Base-by-base conservation (phyloP, 2,329 filamentous ascomycete genomes). In the Penicillium vulpinum region DNA sequence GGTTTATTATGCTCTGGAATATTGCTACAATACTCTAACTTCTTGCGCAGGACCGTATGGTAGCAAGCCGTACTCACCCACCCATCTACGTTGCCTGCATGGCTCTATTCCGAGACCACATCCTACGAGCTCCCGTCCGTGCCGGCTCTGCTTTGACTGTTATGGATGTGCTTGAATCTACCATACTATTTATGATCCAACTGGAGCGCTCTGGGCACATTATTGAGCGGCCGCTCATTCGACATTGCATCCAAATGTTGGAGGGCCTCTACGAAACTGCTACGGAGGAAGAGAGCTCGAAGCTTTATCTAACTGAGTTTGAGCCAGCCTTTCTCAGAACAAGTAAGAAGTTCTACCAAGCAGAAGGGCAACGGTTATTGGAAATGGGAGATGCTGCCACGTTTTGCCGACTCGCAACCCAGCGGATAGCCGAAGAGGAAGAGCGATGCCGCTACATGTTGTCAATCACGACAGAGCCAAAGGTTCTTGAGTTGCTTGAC, bases 121-220 rank as follows among this genome's bases (percentile, higher is more conserved):
- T 99, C 43, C 80, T 99, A 9, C 85, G 85, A 29, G 85, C 86
- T 0, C 78, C 77, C 72, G 79, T 63, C 73, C 78, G 44, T 71
- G 77, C 66, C 50, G 74, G 80, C 8, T 68, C 70, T 0, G 64
- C 75, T 15, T 63, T 76, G 7, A 75, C 74, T n/a, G 84, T 96
- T 9, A 87, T 89, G 44, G 83, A 88, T 53, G 85, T 96, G 7
- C 79, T 97, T 26, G 90, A 90, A 66, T 85, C 86, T 6, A 90
- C 96, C 15, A 83, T 97, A 29, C 82, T 97, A 3, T 92, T 96
- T 61, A 90, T 97, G 75, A 89, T 99, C 62, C 86, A 89, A 59
- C 92, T 97, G 87, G 94, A 97, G 73, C 83, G 94, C 28, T 87
- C 92, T 57, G 94, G 93, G 28, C 92, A 97, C 66, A 84, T 91